Conservation (phyloP, 2,329 filamentous ascomycete species). For the Venturia asperata region DNA sequence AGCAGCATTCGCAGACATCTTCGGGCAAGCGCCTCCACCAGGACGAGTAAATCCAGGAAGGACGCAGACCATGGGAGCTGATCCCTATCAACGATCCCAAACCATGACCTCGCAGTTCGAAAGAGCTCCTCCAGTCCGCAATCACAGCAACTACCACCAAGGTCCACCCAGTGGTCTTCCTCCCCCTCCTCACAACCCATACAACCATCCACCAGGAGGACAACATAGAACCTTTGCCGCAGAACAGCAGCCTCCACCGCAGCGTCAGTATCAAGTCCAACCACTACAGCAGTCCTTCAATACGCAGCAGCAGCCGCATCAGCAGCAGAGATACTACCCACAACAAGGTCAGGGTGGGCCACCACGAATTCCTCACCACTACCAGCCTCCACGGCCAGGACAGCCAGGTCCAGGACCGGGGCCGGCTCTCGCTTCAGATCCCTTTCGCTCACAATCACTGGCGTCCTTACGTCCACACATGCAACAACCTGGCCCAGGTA, state of each 20-base stretch:
- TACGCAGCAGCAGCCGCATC: constrained; percentile 50
- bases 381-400: constrained; percentile 43
- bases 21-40: constrained; percentile 72
- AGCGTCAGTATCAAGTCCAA: constrained; percentile 24
- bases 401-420: constrained; percentile 48
- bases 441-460: constrained; percentile 88
- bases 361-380: constrained; percentile 42
- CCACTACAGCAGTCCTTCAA: constrained; percentile 46
- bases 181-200: constrained; percentile 23
- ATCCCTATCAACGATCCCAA: constrained; percentile 55
- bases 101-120: constrained; percentile 77
- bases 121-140: constrained; percentile 23
- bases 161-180: constrained; percentile 4
- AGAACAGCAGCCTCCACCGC: constrained; percentile 11
- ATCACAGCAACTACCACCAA: constrained; percentile 13
- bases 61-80: constrained; percentile 8
- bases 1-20: constrained; percentile 93
- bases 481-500: constrained; percentile 45
- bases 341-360: constrained; percentile 52
- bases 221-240: neutral
- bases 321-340: constrained; percentile 35
- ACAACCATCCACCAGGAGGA: constrained; percentile 6
- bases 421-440: constrained; percentile 73
- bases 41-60: constrained; percentile 31
- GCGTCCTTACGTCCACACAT: constrained; percentile 68